Evolutionary conservation across 208 protist genomes (phyloP).

Genomic region (Leishmania turanica): DNA sequence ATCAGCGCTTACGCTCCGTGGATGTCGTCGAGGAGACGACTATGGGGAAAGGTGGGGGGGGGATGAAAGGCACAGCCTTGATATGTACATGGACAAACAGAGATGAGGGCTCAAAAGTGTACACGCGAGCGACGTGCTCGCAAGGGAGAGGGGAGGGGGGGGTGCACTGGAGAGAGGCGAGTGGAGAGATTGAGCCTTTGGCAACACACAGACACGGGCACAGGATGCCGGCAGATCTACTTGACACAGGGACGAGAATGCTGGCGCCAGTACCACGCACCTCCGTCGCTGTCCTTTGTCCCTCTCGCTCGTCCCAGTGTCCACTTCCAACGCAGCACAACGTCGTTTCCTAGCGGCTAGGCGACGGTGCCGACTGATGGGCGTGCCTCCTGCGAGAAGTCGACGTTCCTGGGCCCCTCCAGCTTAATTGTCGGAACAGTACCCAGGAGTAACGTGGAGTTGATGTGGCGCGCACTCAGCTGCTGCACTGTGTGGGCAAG

Average conservation of each 20-base stretch:
- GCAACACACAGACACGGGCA: not conserved
- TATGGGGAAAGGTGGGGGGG: not conserved
- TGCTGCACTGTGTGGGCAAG: slow-evolving; percentile 56
- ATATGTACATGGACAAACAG: not conserved
- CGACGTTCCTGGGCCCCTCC: slow-evolving; percentile 49
- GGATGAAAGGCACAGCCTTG: not conserved
- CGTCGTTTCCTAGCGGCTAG: not conserved
- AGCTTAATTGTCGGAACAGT: slow-evolving; percentile 52
- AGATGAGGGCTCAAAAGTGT: not conserved
- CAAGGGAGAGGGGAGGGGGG: not conserved
- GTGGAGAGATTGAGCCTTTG: not conserved
- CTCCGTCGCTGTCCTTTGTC: not conserved
- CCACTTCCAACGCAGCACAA: not conserved
- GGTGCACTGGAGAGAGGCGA: not conserved
- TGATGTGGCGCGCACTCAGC: slow-evolving; percentile 50
- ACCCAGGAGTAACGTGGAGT: slow-evolving; percentile 68
- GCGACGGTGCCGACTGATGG: not conserved
- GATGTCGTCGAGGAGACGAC: not conserved
- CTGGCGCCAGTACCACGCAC: too few relatives aligned
- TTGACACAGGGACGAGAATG: not conserved
- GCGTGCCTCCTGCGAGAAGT: slow-evolving; percentile 36
- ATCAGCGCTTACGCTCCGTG: not conserved
- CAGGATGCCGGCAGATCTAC: not conserved
- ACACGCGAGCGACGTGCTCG: not conserved
- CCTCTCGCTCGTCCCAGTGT: not conserved